These are phyloP conservation scores for Fomitopsis betulina DNA, from an alignment of 1,284 basidiomycete species.

Conservation along the genomic window DNA sequence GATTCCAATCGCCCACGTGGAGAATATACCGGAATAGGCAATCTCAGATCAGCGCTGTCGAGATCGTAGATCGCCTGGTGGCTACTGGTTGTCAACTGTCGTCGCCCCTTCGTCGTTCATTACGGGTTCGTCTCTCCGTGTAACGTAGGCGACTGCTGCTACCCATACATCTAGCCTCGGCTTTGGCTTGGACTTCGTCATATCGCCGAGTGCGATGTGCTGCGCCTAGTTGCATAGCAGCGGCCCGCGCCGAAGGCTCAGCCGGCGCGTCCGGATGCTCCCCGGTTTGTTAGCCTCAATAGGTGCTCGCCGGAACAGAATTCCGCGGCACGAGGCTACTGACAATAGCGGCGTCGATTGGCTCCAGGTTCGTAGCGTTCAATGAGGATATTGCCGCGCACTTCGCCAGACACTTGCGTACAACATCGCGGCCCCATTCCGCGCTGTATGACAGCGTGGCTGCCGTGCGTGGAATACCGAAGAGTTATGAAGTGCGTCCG, in stretches of 20 bases:
- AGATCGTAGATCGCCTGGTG: constrained; percentile 6
- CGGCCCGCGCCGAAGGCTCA: not conserved
- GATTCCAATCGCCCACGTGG: constrained; percentile 1
- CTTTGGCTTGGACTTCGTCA: not conserved
- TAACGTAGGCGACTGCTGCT: not conserved
- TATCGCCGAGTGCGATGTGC: not conserved
- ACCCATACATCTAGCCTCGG: not conserved
- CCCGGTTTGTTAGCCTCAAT: not conserved
- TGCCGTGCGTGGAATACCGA: not conserved
- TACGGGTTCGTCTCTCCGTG: not conserved
- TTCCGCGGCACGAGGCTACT: not conserved
- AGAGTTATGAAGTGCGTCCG: not conserved
- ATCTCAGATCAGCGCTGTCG: constrained; percentile 4
- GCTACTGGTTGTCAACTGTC: not conserved
- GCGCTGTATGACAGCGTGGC: not conserved
- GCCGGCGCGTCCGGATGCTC: not conserved
- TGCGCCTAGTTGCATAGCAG: not conserved
- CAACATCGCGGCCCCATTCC: not conserved
- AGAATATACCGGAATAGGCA: not conserved
- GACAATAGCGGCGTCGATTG: not conserved
- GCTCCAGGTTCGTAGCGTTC: not conserved
- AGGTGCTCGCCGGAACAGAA: not conserved
- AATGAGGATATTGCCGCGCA: not conserved
- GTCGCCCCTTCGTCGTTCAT: not conserved
- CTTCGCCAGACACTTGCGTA: not conserved